A percentile compares a stretch with the other conserved stretches of the same genome.
These are phyloP conservation scores for Chlorophyllum brunneum DNA, from an alignment of 768 basidiomycete species.

Conservation along the genomic window DNA sequence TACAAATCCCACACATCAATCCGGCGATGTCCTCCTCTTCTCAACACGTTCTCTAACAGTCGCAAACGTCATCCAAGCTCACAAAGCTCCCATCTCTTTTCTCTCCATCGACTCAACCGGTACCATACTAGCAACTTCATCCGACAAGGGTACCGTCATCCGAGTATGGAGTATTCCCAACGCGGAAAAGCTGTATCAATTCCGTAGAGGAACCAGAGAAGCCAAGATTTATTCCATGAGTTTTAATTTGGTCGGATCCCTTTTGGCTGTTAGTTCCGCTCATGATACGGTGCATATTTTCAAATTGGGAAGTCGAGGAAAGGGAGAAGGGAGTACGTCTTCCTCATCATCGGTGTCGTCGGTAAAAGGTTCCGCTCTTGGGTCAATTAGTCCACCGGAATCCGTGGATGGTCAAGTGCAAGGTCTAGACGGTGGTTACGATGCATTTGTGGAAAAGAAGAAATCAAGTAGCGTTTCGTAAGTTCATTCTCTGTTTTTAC, in stretches of 20 bases:
- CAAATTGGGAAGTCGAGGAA: conserved; percentile 52
- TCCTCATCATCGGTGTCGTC: conserved; percentile 13
- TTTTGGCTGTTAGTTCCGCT: conserved; percentile 89
- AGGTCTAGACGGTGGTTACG: conserved; percentile 74
- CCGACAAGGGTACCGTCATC: conserved; percentile 95
- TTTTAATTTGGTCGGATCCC: conserved; percentile 78
- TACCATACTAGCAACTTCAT: conserved; percentile 88
- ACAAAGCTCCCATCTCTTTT: conserved; percentile 89
- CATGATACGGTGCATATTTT: conserved; percentile 98
- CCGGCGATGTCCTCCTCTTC: conserved; percentile 92
- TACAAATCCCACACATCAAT: conserved; percentile 36
- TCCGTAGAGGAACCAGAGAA: conserved; percentile 85
- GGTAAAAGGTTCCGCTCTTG: no score
- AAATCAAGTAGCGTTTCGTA: conserved; percentile 59
- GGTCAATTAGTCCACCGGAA: conserved; percentile 51
- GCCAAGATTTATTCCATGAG: conserved; percentile 76
- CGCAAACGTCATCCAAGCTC: conserved; percentile 94
- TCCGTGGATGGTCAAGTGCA: conserved; percentile 62
- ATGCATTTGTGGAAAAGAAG: conserved; percentile 78
- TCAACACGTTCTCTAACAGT: conserved; percentile 89
- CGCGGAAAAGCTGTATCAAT: conserved; percentile 94
- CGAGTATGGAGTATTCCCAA: conserved; percentile 90
- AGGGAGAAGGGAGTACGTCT: conserved; percentile 3
- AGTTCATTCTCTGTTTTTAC: conserved; percentile 18
- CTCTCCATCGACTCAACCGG: conserved; percentile 84